Percentiles rank a stretch among this genome's conserved stretches.
Conservation (phyloP, 331 rosid genomes). For the Cydonia oblonga region DNA sequence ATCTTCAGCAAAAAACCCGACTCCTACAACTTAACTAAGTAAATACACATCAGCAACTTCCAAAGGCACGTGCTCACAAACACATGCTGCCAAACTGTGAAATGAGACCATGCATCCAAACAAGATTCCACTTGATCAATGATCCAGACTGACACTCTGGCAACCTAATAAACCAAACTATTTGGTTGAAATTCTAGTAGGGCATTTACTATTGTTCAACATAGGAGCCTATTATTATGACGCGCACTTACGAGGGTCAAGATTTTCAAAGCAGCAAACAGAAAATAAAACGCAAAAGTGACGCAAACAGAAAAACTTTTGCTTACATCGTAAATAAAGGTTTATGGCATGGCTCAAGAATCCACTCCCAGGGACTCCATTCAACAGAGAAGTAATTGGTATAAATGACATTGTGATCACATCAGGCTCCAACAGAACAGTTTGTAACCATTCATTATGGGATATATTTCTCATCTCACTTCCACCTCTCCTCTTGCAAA, state of each 20-base stretch:
- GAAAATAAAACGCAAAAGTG: constrained; percentile 3
- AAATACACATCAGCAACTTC: background rate
- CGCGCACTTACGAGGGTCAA: background rate
- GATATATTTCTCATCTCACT: constrained; percentile 38
- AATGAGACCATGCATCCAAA: background rate
- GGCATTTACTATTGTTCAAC: background rate
- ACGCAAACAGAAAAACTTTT: constrained; percentile 8
- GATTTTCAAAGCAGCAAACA: constrained; percentile 2
- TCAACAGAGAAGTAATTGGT: constrained; percentile 80
- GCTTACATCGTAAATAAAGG: constrained; percentile 90
- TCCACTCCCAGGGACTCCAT: constrained; percentile 96
- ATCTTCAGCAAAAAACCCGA: no score
- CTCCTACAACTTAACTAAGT: background rate
- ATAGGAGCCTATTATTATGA: background rate
- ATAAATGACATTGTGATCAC: constrained; percentile 91
- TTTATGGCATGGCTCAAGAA: constrained; percentile 97
- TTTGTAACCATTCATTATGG: constrained; percentile 79
- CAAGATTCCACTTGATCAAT: background rate
- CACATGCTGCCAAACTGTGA: background rate
- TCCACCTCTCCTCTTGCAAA: constrained; percentile 87
- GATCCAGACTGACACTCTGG: background rate
- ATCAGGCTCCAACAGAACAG: constrained; percentile 81
- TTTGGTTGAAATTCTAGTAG: background rate
- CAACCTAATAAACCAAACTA: background rate
- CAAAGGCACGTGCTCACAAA: background rate